A percentile compares a stretch with the other conserved stretches of the same genome.
phyloP scores from a whole-genome alignment of 129 eudicot species.

The Saussurea involucrata region DNA sequence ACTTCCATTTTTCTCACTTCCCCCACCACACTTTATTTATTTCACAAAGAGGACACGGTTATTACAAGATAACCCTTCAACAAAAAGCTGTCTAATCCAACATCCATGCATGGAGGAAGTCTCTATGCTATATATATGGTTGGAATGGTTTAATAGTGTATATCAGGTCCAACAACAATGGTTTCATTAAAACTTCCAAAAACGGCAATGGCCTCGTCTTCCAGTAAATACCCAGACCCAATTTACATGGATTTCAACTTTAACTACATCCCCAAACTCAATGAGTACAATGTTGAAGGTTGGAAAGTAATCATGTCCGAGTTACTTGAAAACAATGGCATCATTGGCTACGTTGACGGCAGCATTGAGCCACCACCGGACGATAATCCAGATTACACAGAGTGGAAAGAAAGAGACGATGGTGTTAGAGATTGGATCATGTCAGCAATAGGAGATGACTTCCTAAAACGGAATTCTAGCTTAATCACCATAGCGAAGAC shows the following conservation, averaged over 20 bases:
- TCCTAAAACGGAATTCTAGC: not conserved
- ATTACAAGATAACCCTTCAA: not conserved
- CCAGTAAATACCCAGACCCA: not conserved
- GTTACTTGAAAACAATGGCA: not conserved
- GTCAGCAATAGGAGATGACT: not conserved
- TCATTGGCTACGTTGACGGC: conserved; percentile 11
- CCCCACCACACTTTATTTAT: no score
- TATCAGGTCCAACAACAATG: not conserved
- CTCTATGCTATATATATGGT: not conserved
- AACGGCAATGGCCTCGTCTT: not conserved
- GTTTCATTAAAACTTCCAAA: not conserved
- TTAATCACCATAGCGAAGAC: not conserved
- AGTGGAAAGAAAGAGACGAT: conserved; percentile 3
- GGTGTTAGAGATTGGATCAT: not conserved
- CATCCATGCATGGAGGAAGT: not conserved
- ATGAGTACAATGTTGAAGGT: not conserved
- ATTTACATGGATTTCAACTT: not conserved
- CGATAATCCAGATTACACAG: not conserved
- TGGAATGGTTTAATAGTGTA: not conserved
- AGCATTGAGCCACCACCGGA: conserved; percentile 1
- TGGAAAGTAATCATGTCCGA: not conserved
- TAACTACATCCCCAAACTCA: conserved; percentile 10
- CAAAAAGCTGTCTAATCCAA: not conserved
- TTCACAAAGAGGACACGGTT: no score
- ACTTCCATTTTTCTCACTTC: no score